Percentiles rank a stretch among this genome's conserved stretches.
Conservation (phyloP, 208 protist genomes). For the Leishmania major region DNA sequence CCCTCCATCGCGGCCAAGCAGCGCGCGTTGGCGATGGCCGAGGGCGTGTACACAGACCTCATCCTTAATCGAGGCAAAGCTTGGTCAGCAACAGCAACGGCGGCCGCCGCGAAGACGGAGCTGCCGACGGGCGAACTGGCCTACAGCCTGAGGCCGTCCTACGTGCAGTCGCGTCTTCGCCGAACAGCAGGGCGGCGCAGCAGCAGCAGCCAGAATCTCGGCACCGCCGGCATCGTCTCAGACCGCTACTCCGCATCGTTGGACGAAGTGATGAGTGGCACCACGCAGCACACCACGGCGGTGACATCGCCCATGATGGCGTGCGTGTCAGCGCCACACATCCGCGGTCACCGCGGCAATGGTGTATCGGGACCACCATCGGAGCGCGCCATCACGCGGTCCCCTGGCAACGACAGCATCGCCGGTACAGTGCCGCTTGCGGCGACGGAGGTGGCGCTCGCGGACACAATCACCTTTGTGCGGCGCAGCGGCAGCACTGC, state of each 20-base stretch:
- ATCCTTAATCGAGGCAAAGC: not conserved
- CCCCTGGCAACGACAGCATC: slow-evolving; percentile 7
- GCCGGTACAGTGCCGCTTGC: not conserved
- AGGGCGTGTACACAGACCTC: slow-evolving; percentile 40
- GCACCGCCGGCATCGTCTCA: not conserved
- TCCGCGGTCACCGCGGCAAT: not conserved
- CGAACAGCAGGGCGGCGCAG: not conserved
- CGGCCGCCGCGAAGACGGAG: slow-evolving; percentile 2
- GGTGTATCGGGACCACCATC: slow-evolving; percentile 2
- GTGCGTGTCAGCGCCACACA: not conserved
- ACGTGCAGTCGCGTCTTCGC: slow-evolving; percentile 21
- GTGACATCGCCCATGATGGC: not conserved
- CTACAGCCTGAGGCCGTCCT: slow-evolving; percentile 46
- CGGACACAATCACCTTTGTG: not conserved
- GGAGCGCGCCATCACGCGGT: slow-evolving; percentile 4
- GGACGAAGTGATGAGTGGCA: not conserved
- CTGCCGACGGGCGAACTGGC: slow-evolving; percentile 54
- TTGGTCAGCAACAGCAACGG: not conserved
- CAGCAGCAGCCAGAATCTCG: not conserved
- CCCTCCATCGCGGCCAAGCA: slow-evolving; percentile 43
- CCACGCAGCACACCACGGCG: slow-evolving; percentile 3
- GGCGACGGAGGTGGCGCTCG: not conserved
- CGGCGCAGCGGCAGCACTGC: not conserved
- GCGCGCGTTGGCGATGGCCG: slow-evolving; percentile 39
- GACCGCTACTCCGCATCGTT: slow-evolving; percentile 2